Base-by-base conservation (phyloP, 208 protist genomes). In the Leishmania aethiopica region DNA sequence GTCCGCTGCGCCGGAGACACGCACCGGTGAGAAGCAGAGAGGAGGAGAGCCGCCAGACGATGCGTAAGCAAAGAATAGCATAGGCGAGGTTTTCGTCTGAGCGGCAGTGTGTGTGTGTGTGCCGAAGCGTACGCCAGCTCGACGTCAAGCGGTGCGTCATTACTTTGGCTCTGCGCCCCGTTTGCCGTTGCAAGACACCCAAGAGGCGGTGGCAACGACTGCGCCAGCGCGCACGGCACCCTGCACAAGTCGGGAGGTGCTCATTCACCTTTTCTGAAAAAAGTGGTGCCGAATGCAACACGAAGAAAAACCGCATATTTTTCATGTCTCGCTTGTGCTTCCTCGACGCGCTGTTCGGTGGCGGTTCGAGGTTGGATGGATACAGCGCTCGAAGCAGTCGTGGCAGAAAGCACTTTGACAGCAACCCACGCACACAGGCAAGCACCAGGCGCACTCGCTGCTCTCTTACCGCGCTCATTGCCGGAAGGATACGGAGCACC, bases 401-500 rank as follows among this genome's bases (percentile, higher is more conserved):
- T 22, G 25, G 45, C 8, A 55, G 45, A 55, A 32, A 13, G 42
- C 8, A 8, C 45, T 10, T 74, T 74, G 4, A 74, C 40, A 74
- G 19, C 11, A 11, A n/a, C 69, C n/a, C 28, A 35, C 45, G 19
- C 35, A 70, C 64, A 25, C 15, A 42, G 17, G 7, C 7, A 4
- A 3, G 55, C 55, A 59, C 45, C 45, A 8, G 45, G 25, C 15
- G 42, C 10, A 6, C 22, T 47, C 69, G 7, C n/a, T 40, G 19
- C 35, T 32, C 1, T 25, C 71, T 6, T 32, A 13, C 28, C n/a
- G 47, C n/a, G 2, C 57, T 57, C 84, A 84, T 25, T 49, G 67
- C 32, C 78, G 76, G 75, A 95, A 95, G 25, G 84, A 75, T 37
- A 85, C 72, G 40, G 80, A 64, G 55, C 92, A 95, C 76, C 66